Evolutionary conservation across 148 eudicot species (phyloP).

Genomic region (Suaeda aralocaspica): DNA sequence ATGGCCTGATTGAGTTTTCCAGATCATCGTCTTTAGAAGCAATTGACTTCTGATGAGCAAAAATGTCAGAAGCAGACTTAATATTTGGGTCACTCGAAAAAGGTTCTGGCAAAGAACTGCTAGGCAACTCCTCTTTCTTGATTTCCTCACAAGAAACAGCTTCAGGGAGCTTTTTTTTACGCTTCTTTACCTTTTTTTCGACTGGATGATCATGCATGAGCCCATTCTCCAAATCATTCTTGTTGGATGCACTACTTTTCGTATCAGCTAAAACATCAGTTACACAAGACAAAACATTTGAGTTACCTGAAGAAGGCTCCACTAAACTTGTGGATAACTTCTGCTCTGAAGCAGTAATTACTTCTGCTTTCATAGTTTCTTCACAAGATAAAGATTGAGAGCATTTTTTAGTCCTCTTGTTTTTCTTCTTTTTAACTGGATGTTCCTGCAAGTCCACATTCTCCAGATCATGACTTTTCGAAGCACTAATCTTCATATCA

Average conservation of each 20-base stretch:
- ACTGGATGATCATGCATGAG: conserved; percentile 1
- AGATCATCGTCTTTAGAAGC: background rate
- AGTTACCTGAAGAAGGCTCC: conserved; percentile 6
- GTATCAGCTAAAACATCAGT: conserved; percentile 9
- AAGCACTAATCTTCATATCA: background rate
- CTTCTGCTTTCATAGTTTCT: background rate
- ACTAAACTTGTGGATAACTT: conserved; percentile 2
- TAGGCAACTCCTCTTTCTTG: background rate
- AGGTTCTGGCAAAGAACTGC: background rate
- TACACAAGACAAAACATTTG: background rate
- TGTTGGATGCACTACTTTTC: background rate
- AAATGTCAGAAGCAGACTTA: conserved; percentile 3
- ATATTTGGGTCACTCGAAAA: background rate
- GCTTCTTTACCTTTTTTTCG: background rate
- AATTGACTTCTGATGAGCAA: background rate
- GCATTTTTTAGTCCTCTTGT: background rate
- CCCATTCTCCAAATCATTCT: conserved; percentile 11
- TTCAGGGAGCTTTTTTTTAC: background rate
- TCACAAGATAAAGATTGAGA: background rate
- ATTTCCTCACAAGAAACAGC: background rate
- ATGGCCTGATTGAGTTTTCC: background rate
- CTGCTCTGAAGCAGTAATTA: background rate
- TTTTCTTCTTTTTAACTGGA: conserved; percentile 2
- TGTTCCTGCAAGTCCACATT: conserved; percentile 8
- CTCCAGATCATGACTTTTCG: conserved; percentile 1